A percentile compares a stretch with the other conserved stretches of the same genome.
Conservation (phyloP, 768 basidiomycete species). For the Leucosporidium scottii region DNA sequence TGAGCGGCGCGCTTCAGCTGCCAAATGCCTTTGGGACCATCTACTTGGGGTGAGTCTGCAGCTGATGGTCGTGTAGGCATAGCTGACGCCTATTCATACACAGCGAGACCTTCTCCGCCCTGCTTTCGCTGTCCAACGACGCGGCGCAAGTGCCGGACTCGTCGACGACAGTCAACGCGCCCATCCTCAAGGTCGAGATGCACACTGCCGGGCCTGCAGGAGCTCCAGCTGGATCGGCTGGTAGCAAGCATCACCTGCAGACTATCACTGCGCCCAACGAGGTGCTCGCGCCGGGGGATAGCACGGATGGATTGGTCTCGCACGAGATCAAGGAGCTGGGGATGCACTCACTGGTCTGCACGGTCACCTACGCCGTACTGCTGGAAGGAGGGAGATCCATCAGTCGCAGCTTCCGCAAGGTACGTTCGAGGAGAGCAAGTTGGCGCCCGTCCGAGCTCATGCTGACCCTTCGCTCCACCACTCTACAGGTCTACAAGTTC, state of each 20-base stretch:
- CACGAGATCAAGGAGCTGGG: constrained; percentile 93
- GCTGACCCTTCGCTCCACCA: not conserved
- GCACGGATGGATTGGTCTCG: constrained; percentile 60
- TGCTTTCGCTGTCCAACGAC: constrained; percentile 54
- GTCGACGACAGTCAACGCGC: constrained; percentile 61
- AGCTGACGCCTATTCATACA: not conserved
- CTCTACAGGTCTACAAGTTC: constrained; percentile 18
- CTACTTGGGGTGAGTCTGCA: constrained; percentile 55
- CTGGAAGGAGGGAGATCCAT: constrained; percentile 43
- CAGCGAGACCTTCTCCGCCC: constrained; percentile 69
- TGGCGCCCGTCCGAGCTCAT: not conserved
- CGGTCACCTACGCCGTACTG: constrained; percentile 63
- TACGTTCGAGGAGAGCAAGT: constrained; percentile 20
- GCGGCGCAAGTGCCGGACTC: not conserved
- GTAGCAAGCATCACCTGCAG: constrained; percentile 4
- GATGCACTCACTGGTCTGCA: constrained; percentile 79
- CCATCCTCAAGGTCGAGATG: constrained; percentile 64
- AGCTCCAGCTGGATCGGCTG: constrained; percentile 51
- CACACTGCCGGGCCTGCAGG: constrained; percentile 61
- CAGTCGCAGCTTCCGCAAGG: constrained; percentile 56
- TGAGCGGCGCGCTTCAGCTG: constrained; percentile 54
- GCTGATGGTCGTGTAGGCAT: not conserved
- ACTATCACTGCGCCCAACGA: not conserved
- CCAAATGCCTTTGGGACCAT: constrained; percentile 78
- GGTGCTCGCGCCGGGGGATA: constrained; percentile 50